Percentiles rank a stretch among this genome's conserved stretches.
These are phyloP conservation scores for Acanthamoeba triangularis DNA, from an alignment of 208 protist genomes.

Conservation along the genomic window DNA sequence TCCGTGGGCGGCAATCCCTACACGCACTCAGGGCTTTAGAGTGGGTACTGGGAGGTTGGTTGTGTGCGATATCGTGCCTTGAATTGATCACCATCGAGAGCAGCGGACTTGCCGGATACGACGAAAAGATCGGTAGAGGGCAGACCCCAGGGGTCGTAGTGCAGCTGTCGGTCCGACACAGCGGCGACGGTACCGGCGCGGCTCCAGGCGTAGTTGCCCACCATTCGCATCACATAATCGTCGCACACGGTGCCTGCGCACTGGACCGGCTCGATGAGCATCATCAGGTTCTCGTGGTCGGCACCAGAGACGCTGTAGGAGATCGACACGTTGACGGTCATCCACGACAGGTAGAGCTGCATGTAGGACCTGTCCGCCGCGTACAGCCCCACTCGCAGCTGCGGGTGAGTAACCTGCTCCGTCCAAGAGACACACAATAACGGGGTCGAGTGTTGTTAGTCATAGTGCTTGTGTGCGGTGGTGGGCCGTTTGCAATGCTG, in stretches of 20 bases:
- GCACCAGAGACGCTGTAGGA: neutral
- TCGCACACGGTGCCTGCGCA: neutral
- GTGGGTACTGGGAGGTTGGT: neutral
- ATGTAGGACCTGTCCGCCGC: neutral
- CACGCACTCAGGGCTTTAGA: no score
- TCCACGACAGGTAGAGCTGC: slow-evolving; percentile 5
- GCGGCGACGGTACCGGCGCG: neutral
- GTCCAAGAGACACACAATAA: no score
- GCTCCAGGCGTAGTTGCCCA: neutral
- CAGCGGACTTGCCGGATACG: neutral
- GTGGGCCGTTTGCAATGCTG: no score
- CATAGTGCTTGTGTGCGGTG: no score
- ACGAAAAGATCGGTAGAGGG: neutral
- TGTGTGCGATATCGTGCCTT: neutral
- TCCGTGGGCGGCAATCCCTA: neutral
- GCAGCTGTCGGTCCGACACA: neutral
- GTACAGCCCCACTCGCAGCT: neutral
- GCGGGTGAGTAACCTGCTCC: neutral
- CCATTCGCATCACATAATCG: neutral
- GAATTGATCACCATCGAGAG: neutral
- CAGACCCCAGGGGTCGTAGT: neutral
- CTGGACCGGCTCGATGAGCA: neutral
- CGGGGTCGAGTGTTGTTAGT: no score
- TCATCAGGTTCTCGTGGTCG: neutral
- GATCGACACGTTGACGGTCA: neutral